Base-by-base conservation (phyloP, 345 rosid species). In the Cardamine chenopodiifolia region DNA sequence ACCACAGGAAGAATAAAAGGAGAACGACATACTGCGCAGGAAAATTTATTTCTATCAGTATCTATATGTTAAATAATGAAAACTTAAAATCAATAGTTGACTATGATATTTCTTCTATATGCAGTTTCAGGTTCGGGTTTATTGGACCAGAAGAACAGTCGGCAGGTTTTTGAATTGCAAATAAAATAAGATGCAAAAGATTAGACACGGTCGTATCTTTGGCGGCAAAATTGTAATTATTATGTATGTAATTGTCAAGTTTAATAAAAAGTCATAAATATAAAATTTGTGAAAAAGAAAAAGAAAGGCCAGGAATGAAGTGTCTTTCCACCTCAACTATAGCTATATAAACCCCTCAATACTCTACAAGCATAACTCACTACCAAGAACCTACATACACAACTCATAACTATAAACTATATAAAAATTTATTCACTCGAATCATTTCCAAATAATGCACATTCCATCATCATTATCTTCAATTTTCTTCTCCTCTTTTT, bases 381-480 rank as follows among this genome's bases (percentile, higher is more conserved):
- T 68, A 69, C 68, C 70, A 62, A 58, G 56, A 64, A 77, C 34
- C 39, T 40, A 60, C 17, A 61, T 18, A 26, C 74, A 52, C 8
- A 70, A 70, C 54, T 45, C 58, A 31, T 25, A 76, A 56, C 62
- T 42, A 42, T 29, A n/a, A n/a, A n/a, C n/a, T n/a, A n/a, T n/a
- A n/a, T n/a, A n/a, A n/a, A n/a, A n/a, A n/a, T n/a, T n/a, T n/a
- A n/a, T n/a, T n/a, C n/a, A 47, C 39, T 28, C 54, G 6, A 53
- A 29, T 45, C 26, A 55, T 42, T 55, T 40, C 29, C 2, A 2
- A 52, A 68, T 78, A 80, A 82, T 86, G 88, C 89, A 80, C 61
- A 54, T 65, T 19, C 42, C 50, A 18, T 49, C 37, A 37, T 25
- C 78, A 6, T 12, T 75, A 2, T 66, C 32, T 45, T 50, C 75